These are phyloP conservation scores for Phialocephala sp. DNA, from an alignment of 2,329 filamentous ascomycete genomes.

Conservation along the genomic window DNA sequence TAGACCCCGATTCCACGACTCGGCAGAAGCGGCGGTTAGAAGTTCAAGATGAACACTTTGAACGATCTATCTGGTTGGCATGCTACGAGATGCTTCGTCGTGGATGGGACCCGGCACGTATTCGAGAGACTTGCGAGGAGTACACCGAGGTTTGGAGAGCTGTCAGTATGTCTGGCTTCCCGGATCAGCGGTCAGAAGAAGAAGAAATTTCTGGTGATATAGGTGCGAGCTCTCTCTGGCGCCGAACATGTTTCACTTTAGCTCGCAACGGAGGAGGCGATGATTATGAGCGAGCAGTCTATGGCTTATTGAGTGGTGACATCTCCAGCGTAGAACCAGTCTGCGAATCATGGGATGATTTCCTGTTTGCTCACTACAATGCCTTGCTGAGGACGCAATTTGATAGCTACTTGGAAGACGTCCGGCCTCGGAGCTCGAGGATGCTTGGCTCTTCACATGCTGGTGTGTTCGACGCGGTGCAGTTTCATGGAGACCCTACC, in stretches of 20 bases:
- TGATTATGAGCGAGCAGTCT: conserved; percentile 86
- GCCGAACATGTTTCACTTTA: conserved; percentile 75
- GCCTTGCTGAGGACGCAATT: conserved; percentile 82
- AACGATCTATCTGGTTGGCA: conserved; percentile 90
- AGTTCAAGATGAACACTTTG: conserved; percentile 84
- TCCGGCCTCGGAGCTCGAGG: conserved; percentile 58
- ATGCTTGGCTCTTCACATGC: conserved; percentile 63
- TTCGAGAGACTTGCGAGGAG: conserved; percentile 85
- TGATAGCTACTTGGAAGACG: conserved; percentile 68
- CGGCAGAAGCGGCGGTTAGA: conserved; percentile 80
- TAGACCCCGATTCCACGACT: conserved; percentile 89
- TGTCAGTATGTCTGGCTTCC: conserved; percentile 76
- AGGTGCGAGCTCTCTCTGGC: conserved; percentile 68
- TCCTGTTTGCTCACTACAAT: conserved; percentile 87
- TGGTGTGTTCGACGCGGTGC: conserved; percentile 67
- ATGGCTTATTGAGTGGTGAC: conserved; percentile 88
- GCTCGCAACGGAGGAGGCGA: conserved; percentile 73
- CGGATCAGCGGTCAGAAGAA: conserved; percentile 56
- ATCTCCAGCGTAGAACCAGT: conserved; percentile 77
- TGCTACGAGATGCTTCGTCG: conserved; percentile 91
- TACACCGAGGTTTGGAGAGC: conserved; percentile 90
- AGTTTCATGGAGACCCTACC: conserved; percentile 62
- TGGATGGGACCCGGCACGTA: conserved; percentile 74
- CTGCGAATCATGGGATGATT: conserved; percentile 83
- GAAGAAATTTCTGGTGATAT: conserved; percentile 53